Evolutionary conservation across 1,284 basidiomycete genomes (phyloP).

Genomic region (Singerocomus rubriflavus): DNA sequence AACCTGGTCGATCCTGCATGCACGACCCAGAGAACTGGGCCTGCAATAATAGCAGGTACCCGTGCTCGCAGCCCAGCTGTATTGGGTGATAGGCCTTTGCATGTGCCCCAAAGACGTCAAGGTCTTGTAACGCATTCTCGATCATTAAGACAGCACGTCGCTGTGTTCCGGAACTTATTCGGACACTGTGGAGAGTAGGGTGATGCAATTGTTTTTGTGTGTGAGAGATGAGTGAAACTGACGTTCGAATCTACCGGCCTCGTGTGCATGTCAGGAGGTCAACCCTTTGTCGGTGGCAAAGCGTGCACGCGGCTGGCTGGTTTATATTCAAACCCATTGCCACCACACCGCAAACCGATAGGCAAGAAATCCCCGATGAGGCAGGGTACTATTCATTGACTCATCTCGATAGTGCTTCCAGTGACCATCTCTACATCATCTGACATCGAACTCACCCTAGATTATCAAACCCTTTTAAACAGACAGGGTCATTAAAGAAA

Average conservation of each 20-base stretch:
- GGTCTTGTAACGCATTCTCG: background rate
- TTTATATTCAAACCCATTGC: background rate
- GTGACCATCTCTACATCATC: too few relatives aligned
- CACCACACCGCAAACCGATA: background rate
- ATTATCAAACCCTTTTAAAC: too few relatives aligned
- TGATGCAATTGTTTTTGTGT: background rate
- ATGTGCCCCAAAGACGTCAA: constrained; percentile 6
- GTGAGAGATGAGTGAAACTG: background rate
- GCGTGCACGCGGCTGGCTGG: background rate
- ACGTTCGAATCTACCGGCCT: background rate
- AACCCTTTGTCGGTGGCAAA: background rate
- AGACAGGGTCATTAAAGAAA: background rate
- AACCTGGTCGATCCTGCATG: constrained; percentile 3
- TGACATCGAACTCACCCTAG: too few relatives aligned
- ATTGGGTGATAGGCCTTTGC: background rate
- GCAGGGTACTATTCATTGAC: background rate
- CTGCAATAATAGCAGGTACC: background rate
- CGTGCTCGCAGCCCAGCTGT: background rate
- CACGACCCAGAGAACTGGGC: background rate
- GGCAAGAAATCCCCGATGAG: background rate
- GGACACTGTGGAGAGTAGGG: background rate
- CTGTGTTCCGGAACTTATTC: background rate
- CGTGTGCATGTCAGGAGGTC: background rate
- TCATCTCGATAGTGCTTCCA: too few relatives aligned
- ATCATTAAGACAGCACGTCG: background rate